These are phyloP conservation scores for Neoscytalidium dimidiatum DNA, from an alignment of 2,329 filamentous ascomycete genomes.

Conservation along the genomic window DNA sequence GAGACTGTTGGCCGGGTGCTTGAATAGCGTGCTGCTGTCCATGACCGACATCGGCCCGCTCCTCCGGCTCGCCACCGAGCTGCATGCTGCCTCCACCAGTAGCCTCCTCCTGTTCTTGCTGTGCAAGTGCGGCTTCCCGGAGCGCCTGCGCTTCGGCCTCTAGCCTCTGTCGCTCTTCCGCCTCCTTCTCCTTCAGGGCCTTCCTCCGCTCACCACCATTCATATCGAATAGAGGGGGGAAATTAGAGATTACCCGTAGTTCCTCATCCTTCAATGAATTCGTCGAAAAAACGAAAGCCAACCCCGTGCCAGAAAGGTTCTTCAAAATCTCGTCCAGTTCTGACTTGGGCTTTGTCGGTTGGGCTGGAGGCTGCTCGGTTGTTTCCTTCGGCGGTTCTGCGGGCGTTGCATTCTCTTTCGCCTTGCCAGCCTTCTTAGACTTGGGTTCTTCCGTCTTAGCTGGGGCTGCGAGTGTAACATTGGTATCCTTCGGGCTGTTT, in stretches of 20 bases:
- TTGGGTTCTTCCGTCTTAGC: conserved; percentile 28
- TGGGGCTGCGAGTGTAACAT: conserved; percentile 43
- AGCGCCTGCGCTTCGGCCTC: conserved; percentile 58
- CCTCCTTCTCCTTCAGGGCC: conserved; percentile 67
- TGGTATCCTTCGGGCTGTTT: conserved; percentile 71
- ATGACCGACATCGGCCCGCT: conserved; percentile 63
- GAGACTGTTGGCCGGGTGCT: conserved; percentile 71
- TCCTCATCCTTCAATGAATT: conserved; percentile 48
- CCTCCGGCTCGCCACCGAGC: conserved; percentile 89
- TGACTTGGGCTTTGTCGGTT: conserved; percentile 14
- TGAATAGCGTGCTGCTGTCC: conserved; percentile 69
- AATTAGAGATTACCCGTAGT: conserved; percentile 55
- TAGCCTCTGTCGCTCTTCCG: conserved; percentile 57
- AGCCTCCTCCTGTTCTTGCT: conserved; percentile 69
- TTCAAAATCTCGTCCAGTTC: conserved; percentile 42
- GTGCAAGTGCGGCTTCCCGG: conserved; percentile 41
- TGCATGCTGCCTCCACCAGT: conserved; percentile 83
- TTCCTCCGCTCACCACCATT: conserved; percentile 81
- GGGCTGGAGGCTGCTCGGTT: conserved; percentile 3
- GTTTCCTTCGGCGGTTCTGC: conserved; percentile 25
- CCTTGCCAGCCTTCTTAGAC: conserved; percentile 31
- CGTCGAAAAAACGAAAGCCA: conserved; percentile 57
- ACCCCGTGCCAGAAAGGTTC: conserved; percentile 44
- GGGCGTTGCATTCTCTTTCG: conserved; percentile 28
- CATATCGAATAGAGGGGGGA: conserved; percentile 80